Evolutionary conservation across 805 yeast species (phyloP).

Genomic region (Nakazawaea pomicola): DNA sequence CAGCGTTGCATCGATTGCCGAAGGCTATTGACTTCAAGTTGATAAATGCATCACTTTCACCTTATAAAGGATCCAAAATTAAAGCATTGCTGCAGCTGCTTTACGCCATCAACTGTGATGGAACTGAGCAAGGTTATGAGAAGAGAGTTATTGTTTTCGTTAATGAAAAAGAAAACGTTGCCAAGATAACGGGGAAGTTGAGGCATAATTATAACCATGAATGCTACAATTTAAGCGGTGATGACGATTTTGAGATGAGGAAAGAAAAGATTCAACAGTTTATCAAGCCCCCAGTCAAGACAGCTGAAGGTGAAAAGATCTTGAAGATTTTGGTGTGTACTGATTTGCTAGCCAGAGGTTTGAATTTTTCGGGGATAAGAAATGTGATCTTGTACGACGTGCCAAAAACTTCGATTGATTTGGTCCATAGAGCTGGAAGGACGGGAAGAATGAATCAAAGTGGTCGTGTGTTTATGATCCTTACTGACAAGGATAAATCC

Average conservation of each 20-base stretch:
- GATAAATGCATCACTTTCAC: constrained; percentile 70
- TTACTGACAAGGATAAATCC: constrained; percentile 59
- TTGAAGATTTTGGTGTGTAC: constrained; percentile 79
- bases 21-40: constrained; percentile 64
- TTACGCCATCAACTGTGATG: constrained; percentile 80
- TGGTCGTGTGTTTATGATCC: constrained; percentile 82
- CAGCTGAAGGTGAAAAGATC: constrained; percentile 29
- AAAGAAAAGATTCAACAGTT: constrained; percentile 53
- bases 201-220: constrained; percentile 46
- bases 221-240: constrained; percentile 64
- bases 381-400: constrained; percentile 82
- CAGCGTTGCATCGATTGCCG: constrained; percentile 82
- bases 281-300: constrained; percentile 49
- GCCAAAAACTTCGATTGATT: constrained; percentile 79
- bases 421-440: constrained; percentile 89
- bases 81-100: constrained; percentile 86
- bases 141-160: constrained; percentile 85
- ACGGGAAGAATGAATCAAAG: constrained; percentile 89
- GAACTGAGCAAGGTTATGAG: constrained; percentile 68
- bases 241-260: constrained; percentile 58
- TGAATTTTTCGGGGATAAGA: constrained; percentile 77
- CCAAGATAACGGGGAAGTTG: constrained; percentile 51
- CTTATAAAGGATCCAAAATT: constrained; percentile 78
- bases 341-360: constrained; percentile 84
- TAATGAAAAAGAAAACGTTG: constrained; percentile 64